These are phyloP conservation scores for Eragrostis nindensis DNA, from an alignment of 176 grass and related monocot genomes.

Conservation along the genomic window DNA sequence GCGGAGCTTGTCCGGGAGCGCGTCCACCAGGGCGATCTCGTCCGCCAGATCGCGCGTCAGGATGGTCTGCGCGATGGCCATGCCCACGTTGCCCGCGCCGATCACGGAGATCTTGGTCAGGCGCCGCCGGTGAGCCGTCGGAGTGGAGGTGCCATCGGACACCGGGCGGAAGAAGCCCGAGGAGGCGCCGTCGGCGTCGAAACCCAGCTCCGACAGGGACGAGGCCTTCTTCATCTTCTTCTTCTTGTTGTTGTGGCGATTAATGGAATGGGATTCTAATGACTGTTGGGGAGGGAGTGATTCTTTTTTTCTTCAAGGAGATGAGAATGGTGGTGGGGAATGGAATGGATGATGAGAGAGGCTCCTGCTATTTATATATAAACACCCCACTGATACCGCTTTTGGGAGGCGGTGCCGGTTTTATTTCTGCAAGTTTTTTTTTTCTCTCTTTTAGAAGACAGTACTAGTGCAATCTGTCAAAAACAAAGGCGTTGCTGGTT, in stretches of 20 bases:
- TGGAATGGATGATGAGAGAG: neutral
- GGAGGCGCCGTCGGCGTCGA: slow-evolving; percentile 44
- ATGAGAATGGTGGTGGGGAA: neutral
- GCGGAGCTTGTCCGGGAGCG: slow-evolving; percentile 69
- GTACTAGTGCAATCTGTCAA: neutral
- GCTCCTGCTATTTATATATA: neutral
- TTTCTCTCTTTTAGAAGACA: too few relatives aligned
- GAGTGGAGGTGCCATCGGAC: neutral
- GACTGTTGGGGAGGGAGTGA: too few relatives aligned
- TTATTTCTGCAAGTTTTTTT: too few relatives aligned
- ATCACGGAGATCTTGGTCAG: slow-evolving; percentile 75
- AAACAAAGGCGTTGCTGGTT: neutral
- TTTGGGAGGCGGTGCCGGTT: too few relatives aligned
- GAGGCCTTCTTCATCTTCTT: slow-evolving; percentile 56
- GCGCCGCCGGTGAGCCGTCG: slow-evolving; percentile 15
- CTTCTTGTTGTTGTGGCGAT: too few relatives aligned
- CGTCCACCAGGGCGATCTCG: slow-evolving; percentile 94
- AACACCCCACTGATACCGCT: neutral
- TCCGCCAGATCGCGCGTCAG: slow-evolving; percentile 77
- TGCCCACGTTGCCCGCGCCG: slow-evolving; percentile 89
- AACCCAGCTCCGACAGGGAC: slow-evolving; percentile 71
- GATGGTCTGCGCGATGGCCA: slow-evolving; percentile 98
- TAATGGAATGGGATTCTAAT: too few relatives aligned
- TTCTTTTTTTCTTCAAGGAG: neutral
- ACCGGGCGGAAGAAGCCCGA: slow-evolving; percentile 59